phyloP scores from a whole-genome alignment of 371 early-diverging fungal species.

The Parasitella parasitica region DNA sequence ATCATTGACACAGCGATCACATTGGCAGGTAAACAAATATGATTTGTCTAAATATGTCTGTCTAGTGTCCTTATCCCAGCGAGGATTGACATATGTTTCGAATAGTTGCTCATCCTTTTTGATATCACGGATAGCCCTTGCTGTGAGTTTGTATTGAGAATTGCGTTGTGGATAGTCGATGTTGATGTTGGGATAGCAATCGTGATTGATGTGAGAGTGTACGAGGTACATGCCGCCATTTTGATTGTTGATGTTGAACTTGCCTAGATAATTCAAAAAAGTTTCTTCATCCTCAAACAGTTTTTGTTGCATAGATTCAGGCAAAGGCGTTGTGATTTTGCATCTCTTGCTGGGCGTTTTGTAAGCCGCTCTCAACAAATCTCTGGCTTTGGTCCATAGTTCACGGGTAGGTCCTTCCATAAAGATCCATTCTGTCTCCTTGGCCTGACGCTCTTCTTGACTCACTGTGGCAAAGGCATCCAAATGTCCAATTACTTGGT shows the following conservation, averaged over 20 bases:
- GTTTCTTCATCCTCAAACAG: conserved; percentile 60
- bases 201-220: conserved; percentile 64
- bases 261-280: conserved; percentile 61
- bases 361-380: conserved; percentile 48
- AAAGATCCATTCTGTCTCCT: conserved; percentile 67
- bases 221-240: conserved; percentile 66
- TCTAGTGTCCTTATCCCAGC: conserved; percentile 64
- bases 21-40: conserved; percentile 61
- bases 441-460: conserved; percentile 65
- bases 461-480: conserved; percentile 67
- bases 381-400: conserved; percentile 55
- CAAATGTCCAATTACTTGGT: conserved; percentile 51
- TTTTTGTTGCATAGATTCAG: conserved; percentile 37
- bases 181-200: conserved; percentile 55
- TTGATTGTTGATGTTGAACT: conserved; percentile 71
- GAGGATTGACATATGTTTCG: conserved; percentile 64
- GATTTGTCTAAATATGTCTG: conserved; percentile 57
- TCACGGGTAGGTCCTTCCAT: conserved; percentile 58
- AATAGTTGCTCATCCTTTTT: conserved; percentile 60
- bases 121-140: conserved; percentile 56
- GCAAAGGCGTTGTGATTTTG: conserved; percentile 55
- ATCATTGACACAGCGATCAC: conserved; percentile 59
- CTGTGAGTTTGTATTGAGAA: conserved; percentile 54
- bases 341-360: conserved; percentile 48
- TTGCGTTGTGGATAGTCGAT: conserved; percentile 55